Percentiles rank a stretch among this genome's conserved stretches.
Evolutionary conservation across 768 basidiomycete genomes (phyloP).

Genomic region (Lactifluus hygrophoroides): DNA sequence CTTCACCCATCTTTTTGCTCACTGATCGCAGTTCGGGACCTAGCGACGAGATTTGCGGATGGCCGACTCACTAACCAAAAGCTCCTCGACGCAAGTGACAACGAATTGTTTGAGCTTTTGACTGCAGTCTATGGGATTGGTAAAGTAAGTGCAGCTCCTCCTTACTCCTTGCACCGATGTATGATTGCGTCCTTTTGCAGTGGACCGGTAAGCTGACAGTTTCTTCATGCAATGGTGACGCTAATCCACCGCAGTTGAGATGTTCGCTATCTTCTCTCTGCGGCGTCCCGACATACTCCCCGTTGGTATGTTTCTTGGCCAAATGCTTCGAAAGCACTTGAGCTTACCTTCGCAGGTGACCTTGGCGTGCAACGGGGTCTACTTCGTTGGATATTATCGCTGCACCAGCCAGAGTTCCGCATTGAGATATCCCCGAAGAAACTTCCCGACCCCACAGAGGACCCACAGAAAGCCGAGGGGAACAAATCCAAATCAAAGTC

Average conservation of each 20-base stretch:
- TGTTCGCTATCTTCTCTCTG: conserved; percentile 88
- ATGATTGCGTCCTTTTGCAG: conserved; percentile 25
- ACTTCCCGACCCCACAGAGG: conserved; percentile 23
- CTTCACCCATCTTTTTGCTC: background rate
- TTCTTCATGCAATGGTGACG: background rate
- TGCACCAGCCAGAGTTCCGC: conserved; percentile 44
- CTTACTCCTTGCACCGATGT: background rate
- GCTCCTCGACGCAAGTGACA: conserved; percentile 61
- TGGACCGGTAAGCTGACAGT: conserved; percentile 47
- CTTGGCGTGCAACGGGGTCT: conserved; percentile 76
- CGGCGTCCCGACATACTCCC: conserved; percentile 77
- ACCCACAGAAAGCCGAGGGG: background rate
- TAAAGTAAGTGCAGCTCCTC: conserved; percentile 35
- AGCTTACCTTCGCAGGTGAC: conserved; percentile 43
- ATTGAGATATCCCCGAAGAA: conserved; percentile 47
- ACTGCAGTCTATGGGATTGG: conserved; percentile 77
- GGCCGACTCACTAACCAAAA: conserved; percentile 70
- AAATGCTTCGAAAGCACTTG: background rate
- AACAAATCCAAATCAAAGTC: conserved; percentile 19
- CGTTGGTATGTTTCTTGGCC: conserved; percentile 31
- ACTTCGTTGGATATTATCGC: conserved; percentile 57
- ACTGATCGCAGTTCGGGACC: conserved; percentile 50
- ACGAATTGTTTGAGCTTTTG: conserved; percentile 66
- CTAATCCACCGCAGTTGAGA: conserved; percentile 50
- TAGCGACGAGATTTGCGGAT: conserved; percentile 73